A percentile compares a stretch with the other conserved stretches of the same genome.
These are phyloP conservation scores for Isatis lusitanica DNA, from an alignment of 441 rosid genomes.

Conservation along the genomic window DNA sequence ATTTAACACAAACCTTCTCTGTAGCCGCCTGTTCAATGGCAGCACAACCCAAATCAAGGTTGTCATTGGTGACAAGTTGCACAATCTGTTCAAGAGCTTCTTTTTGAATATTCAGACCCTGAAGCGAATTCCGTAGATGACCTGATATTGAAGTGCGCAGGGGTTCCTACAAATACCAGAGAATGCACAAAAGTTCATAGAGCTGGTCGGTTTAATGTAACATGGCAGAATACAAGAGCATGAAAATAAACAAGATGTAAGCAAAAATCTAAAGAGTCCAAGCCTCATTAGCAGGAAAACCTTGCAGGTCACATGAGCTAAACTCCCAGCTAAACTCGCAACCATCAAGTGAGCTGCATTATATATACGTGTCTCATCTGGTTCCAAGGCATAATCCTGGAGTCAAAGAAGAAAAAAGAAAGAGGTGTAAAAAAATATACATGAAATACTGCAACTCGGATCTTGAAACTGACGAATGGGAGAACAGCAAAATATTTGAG, in stretches of 20 bases:
- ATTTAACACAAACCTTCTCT: conserved; percentile 64
- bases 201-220: conserved; percentile 7
- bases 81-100: conserved; percentile 91
- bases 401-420: conserved; percentile 11
- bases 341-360: conserved; percentile 99
- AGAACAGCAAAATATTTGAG: not conserved
- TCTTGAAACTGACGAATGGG: not conserved
- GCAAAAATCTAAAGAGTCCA: conserved; percentile 11
- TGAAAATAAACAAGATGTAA: not conserved
- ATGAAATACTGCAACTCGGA: not conserved
- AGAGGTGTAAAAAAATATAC: not conserved
- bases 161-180: conserved; percentile 70
- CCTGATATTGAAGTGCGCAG: conserved; percentile 85
- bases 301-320: conserved; percentile 99
- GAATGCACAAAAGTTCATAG: not conserved
- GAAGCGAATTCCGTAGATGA: conserved; percentile 81
- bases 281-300: conserved; percentile 41
- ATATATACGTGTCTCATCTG: conserved; percentile 89
- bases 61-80: conserved; percentile 95
- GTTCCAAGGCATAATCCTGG: conserved; percentile 93
- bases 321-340: conserved; percentile 97
- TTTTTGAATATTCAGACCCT: conserved; percentile 58
- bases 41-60: conserved; percentile 99
- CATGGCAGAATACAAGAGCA: conserved; percentile 14
- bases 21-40: conserved; percentile 98